A percentile compares a stretch with the other conserved stretches of the same genome.
Conservation (phyloP, 2,329 filamentous ascomycete species). For the Aspergillus vadensis region DNA sequence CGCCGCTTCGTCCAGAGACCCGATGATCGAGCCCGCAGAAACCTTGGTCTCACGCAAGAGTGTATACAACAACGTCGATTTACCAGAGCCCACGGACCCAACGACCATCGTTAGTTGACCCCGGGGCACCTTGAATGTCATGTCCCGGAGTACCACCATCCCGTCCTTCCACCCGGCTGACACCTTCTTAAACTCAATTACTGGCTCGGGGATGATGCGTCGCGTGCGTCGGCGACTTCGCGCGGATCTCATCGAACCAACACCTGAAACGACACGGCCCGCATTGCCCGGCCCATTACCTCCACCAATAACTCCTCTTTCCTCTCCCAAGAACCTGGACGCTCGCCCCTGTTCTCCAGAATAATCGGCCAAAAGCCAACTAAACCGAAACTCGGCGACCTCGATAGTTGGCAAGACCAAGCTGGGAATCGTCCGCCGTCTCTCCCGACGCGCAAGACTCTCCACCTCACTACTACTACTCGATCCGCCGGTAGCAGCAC, state of each 20-base stretch:
- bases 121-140: neutral
- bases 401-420: neutral
- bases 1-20: neutral
- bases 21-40: constrained; percentile 5
- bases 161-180: neutral
- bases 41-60: constrained; percentile 20
- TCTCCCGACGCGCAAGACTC: neutral
- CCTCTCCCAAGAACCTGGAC: neutral
- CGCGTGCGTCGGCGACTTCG: neutral
- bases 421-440: neutral
- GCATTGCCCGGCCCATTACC: too few species aligned
- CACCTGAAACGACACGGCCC: neutral
- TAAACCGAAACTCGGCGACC: neutral
- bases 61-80: constrained; percentile 16
- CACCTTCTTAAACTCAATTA: neutral
- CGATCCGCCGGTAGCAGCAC: neutral
- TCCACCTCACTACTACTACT: neutral
- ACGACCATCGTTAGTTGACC: constrained; percentile 25
- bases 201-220: neutral
- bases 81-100: constrained; percentile 29
- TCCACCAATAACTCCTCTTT: too few species aligned
- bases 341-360: neutral
- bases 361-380: neutral
- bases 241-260: neutral
- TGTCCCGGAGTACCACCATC: neutral